Percentiles rank a stretch among this genome's conserved stretches.
Evolutionary conservation across 2,329 filamentous ascomycete species (phyloP).

Genomic region (Calonectria hawksworthii): DNA sequence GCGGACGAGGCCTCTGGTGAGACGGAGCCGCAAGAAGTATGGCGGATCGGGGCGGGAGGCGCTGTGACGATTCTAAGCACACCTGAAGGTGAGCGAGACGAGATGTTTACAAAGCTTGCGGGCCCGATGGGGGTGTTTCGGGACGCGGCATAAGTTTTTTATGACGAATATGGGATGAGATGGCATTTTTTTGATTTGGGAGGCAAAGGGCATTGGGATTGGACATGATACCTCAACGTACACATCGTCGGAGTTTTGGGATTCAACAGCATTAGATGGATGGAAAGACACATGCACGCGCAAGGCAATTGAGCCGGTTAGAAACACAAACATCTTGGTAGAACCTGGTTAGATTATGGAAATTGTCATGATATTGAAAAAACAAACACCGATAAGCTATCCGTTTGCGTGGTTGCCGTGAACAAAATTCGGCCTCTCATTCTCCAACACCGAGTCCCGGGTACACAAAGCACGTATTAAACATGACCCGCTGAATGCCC

Average conservation of each 20-base stretch:
- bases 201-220: conserved; percentile 19
- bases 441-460: conserved; percentile 25
- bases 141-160: conserved; percentile 46
- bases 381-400: conserved; percentile 25
- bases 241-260: conserved; percentile 49
- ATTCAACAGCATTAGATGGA: conserved; percentile 47
- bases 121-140: conserved; percentile 67
- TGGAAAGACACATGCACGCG: conserved; percentile 28
- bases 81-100: conserved; percentile 84
- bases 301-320: conserved; percentile 17
- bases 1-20: conserved; percentile 44
- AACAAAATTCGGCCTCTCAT: conserved; percentile 7
- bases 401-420: conserved; percentile 15
- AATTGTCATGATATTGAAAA: conserved; percentile 22
- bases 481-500: conserved; percentile 39
- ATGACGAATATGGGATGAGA: background rate
- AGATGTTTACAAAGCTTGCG: conserved; percentile 86
- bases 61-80: conserved; percentile 90
- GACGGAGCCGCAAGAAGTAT: conserved; percentile 66
- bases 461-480: conserved; percentile 28
- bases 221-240: conserved; percentile 53
- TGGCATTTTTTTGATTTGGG: conserved; percentile 15
- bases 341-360: conserved; percentile 18
- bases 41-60: conserved; percentile 91
- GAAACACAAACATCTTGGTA: conserved; percentile 2